phyloP scores from a whole-genome alignment of 2,329 filamentous ascomycete species.

The Colletotrichum sp. region DNA sequence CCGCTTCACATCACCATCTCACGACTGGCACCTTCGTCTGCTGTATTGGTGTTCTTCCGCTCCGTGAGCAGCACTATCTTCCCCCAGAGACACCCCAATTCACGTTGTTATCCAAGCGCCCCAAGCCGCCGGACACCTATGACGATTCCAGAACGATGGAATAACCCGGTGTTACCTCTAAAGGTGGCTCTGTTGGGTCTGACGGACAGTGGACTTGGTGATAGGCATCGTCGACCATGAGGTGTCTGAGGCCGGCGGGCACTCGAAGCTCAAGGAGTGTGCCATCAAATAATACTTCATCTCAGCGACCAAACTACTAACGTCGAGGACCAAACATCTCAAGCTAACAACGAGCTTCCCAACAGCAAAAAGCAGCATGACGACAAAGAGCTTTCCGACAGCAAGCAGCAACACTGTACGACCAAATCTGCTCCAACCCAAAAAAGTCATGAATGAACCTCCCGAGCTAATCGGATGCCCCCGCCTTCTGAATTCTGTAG shows the following conservation, averaged over 20 bases:
- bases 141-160: not conserved
- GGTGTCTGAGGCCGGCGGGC: not conserved
- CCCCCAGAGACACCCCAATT: not conserved
- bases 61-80: not conserved
- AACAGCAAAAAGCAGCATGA: too few species aligned
- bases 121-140: not conserved
- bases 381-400: not conserved
- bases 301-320: fast-evolving
- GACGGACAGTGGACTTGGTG: not conserved
- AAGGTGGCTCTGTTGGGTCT: not conserved
- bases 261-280: not conserved
- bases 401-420: not conserved
- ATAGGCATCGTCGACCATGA: not conserved
- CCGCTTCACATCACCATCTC: not conserved
- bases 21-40: not conserved
- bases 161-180: not conserved
- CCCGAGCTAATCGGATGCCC: not conserved
- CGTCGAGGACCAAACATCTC: not conserved
- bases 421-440: not conserved
- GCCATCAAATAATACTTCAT: not conserved
- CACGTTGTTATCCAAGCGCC: too few species aligned
- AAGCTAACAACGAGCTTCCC: not conserved
- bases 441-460: not conserved
- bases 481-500: too few species aligned
- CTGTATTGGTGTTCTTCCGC: not conserved